These are phyloP conservation scores for Phytomonas sp. DNA, from an alignment of 208 protist species.

Conservation along the genomic window DNA sequence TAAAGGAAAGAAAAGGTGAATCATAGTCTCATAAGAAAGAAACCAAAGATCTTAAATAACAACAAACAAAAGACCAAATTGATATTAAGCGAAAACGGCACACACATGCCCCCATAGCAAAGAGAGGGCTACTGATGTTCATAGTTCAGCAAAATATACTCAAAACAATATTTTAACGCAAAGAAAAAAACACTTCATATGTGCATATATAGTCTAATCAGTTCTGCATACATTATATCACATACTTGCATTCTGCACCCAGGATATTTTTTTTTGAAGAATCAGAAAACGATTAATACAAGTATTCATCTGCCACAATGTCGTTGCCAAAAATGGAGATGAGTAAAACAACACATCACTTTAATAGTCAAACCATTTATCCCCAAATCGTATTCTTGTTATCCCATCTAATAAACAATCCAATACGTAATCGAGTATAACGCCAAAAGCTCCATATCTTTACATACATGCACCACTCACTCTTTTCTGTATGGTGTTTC, in stretches of 20 bases:
- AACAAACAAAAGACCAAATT: not conserved
- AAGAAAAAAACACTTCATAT: not conserved
- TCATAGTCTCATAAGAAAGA: not conserved
- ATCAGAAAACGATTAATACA: not conserved
- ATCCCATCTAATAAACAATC: not conserved
- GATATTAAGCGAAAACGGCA: not conserved
- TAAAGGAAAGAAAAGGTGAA: conserved; percentile 2
- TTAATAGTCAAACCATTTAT: not conserved
- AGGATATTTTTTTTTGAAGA: not conserved
- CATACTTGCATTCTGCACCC: not conserved
- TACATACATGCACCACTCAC: conserved; percentile 2
- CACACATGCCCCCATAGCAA: not conserved
- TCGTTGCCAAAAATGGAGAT: not conserved
- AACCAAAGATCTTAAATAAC: not conserved
- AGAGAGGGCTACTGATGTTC: not conserved
- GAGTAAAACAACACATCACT: not conserved
- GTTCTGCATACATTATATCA: not conserved
- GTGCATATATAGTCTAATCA: not conserved
- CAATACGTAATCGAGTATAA: not conserved
- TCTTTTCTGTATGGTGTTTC: conserved; percentile 1
- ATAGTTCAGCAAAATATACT: not conserved
- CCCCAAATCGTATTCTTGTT: not conserved
- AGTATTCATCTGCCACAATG: not conserved
- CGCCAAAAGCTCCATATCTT: not conserved
- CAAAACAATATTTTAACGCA: not conserved